Base-by-base conservation (phyloP, 1,284 basidiomycete species). In the Trametes sp. region DNA sequence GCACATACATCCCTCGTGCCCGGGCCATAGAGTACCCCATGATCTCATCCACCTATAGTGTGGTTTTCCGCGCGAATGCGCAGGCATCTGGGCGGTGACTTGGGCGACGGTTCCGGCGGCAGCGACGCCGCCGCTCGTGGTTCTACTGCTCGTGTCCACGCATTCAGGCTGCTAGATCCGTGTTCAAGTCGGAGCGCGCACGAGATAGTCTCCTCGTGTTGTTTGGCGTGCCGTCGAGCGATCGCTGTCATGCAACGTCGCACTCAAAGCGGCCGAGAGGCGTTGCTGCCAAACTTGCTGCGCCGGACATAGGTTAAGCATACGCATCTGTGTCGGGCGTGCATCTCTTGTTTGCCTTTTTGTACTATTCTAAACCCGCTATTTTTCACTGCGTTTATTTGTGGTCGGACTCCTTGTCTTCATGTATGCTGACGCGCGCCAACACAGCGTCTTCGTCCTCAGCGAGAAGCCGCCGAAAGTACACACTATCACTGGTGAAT, bases 401-500 rank as follows among this genome's bases (percentile, higher is more conserved):
- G 16, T 19, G 19, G 14, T 2, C 8, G 38, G 1, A 3, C 7
- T 19, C 38, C 19, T 19, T 3, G 2, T 33, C 31, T 36, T 5
- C 23, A 11, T n/a, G 4, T 10, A 10, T 2, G 23, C 59, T 62
- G 13, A 63, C 42, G 21, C 42, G 36, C 14, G 14, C 49, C 10
- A 19, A 14, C 38, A n/a, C 57, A 68, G 69, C 54, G 59, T 70
- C 26, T 70, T 70, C 35, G 73, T 85, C 10, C 82, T 86, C 62
- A 71, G 85, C 5, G 78, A 82, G 52, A 69, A 68, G 36, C 57
- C 63, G 28, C 28, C 55, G 23, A 28, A 26, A 31, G 26, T 61
- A 5, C 53, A 60, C n/a, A n/a, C 54, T 31, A 54, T 50, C 23
- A 38, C 62, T 9, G 57, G 54, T 16, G 57, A 64, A 6, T 72